Conservation (phyloP, 2,329 filamentous ascomycete genomes). For the Microsporum ferrugineum region DNA sequence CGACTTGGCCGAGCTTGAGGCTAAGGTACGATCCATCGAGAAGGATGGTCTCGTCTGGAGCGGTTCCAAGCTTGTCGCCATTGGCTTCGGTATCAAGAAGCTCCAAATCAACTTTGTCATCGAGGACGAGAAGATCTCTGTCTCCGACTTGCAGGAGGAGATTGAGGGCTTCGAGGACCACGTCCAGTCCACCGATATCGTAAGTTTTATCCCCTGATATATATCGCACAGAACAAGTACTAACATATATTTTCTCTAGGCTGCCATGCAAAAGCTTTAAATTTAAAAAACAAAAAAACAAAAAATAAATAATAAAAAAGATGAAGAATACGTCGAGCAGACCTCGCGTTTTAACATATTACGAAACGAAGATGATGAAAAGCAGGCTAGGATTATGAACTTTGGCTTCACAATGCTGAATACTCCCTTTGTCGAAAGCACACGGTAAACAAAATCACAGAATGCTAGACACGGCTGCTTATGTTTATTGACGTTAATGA, state of each 20-base stretch:
- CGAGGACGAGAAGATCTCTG: conserved; percentile 91
- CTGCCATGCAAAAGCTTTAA: conserved; percentile 89
- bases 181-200: conserved; percentile 88
- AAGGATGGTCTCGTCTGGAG: conserved; percentile 96
- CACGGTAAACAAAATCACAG: not conserved
- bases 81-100: conserved; percentile 98
- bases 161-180: conserved; percentile 84
- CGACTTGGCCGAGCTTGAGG: conserved; percentile 72
- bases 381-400: not conserved
- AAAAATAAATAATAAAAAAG: not conserved
- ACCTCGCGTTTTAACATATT: not conserved
- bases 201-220: conserved; percentile 26
- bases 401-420: not conserved
- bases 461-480: not conserved
- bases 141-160: conserved; percentile 74
- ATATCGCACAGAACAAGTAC: not conserved
- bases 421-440: not conserved
- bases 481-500: conserved; percentile 5
- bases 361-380: not conserved
- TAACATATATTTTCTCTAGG: conserved; percentile 23
- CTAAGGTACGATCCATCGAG: conserved; percentile 67
- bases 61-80: conserved; percentile 72
- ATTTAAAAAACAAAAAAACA: conserved; percentile 9
- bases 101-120: conserved; percentile 96
- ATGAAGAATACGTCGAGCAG: not conserved